A percentile compares a stretch with the other conserved stretches of the same genome.
Conservation (phyloP, 148 eudicot species). For the Fallopia convolvulus region DNA sequence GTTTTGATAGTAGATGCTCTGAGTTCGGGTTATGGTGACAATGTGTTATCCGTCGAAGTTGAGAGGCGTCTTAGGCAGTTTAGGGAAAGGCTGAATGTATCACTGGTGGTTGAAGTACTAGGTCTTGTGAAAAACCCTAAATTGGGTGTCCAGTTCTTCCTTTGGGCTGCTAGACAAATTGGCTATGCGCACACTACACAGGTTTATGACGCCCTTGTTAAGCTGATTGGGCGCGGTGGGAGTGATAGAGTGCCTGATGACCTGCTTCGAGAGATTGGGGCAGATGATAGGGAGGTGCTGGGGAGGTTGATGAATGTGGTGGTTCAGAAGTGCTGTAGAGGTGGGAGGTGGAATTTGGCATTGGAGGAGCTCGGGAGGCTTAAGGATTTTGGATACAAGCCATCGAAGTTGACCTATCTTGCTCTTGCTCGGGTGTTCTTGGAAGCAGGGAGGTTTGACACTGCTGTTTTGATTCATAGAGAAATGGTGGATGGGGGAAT, state of each 20-base stretch:
- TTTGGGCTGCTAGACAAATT: slow-evolving; percentile 85
- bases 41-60: slow-evolving; percentile 38
- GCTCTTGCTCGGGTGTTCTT: slow-evolving; percentile 64
- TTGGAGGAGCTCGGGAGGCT: slow-evolving; percentile 90
- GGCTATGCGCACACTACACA: slow-evolving; percentile 55
- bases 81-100: slow-evolving; percentile 48
- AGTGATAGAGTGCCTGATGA: slow-evolving; percentile 32
- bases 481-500: slow-evolving; percentile 60
- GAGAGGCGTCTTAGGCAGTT: slow-evolving; percentile 55
- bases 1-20: slow-evolving; percentile 36
- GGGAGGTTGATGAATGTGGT: slow-evolving; percentile 60
- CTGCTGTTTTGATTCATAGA: slow-evolving; percentile 49
- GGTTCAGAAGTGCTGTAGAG: slow-evolving; percentile 52
- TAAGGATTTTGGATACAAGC: slow-evolving; percentile 79
- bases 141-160: slow-evolving; percentile 66
- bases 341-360: slow-evolving; percentile 80
- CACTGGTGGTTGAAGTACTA: slow-evolving; percentile 63
- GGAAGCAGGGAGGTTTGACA: slow-evolving; percentile 54
- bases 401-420: slow-evolving; percentile 57
- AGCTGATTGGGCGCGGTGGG: slow-evolving; percentile 36
- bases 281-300: slow-evolving; percentile 60
- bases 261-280: slow-evolving; percentile 45
- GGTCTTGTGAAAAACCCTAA: slow-evolving; percentile 44
- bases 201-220: slow-evolving; percentile 62
- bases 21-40: slow-evolving; percentile 31